Evolutionary conservation across 441 rosid genomes (phyloP).

Genomic region (Raphanus hybrid): DNA sequence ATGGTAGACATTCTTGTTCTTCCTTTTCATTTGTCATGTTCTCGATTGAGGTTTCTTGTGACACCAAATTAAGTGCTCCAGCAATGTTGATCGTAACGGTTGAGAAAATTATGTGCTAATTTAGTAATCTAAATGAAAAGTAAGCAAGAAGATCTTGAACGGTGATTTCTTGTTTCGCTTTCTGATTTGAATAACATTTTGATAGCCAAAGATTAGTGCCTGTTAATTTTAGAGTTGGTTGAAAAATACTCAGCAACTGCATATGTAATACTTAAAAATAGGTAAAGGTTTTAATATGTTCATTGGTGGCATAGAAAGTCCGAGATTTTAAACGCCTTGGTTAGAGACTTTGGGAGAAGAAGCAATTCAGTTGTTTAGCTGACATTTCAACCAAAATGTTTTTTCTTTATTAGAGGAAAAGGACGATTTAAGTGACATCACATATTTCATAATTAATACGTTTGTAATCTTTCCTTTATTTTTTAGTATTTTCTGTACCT

Average conservation of each 20-base stretch:
- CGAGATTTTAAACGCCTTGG: too few relatives aligned
- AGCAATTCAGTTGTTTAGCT: slow-evolving; percentile 43
- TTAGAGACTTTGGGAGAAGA: slow-evolving; percentile 1
- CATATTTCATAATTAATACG: slow-evolving; percentile 29
- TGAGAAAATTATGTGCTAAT: slow-evolving; percentile 36
- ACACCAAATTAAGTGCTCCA: slow-evolving; percentile 33
- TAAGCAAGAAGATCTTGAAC: slow-evolving; percentile 33
- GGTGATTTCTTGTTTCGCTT: slow-evolving; percentile 32
- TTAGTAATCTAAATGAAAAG: slow-evolving; percentile 35
- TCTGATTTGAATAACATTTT: slow-evolving; percentile 30
- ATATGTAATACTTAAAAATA: too few relatives aligned
- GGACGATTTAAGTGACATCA: slow-evolving; percentile 42
- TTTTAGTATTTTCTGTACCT: slow-evolving; percentile 40
- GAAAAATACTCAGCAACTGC: too few relatives aligned
- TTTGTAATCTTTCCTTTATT: slow-evolving; percentile 32
- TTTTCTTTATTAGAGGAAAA: slow-evolving; percentile 17
- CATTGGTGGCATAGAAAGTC: too few relatives aligned
- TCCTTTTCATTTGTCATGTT: slow-evolving; percentile 27
- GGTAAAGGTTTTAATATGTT: too few relatives aligned
- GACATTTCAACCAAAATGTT: slow-evolving; percentile 18
- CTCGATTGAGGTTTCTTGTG: slow-evolving; percentile 38
- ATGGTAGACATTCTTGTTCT: slow-evolving; percentile 36
- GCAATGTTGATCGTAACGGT: slow-evolving; percentile 41
- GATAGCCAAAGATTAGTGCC: slow-evolving; percentile 8
- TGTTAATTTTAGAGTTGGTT: too few relatives aligned